Percentiles rank a stretch among this genome's conserved stretches.
Evolutionary conservation across 129 eudicot species (phyloP).

Genomic region (Apium graveolens): DNA sequence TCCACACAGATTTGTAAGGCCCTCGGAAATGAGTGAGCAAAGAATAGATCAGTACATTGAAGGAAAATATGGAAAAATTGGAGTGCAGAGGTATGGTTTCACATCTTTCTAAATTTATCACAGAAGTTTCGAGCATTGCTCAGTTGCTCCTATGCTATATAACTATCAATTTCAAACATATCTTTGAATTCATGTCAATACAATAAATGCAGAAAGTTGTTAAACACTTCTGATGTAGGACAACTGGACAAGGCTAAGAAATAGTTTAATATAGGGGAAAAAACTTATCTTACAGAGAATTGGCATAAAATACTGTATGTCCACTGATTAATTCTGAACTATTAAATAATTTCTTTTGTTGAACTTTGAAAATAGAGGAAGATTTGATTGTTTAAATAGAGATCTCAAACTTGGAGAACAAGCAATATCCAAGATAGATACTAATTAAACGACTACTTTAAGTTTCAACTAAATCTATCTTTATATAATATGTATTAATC

Average conservation of each 20-base stretch:
- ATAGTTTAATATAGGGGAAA: neutral
- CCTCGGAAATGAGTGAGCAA: conserved; percentile 72
- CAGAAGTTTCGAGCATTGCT: neutral
- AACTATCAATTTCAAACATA: neutral
- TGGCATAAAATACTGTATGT: neutral
- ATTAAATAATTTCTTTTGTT: neutral
- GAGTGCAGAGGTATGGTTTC: conserved; percentile 68
- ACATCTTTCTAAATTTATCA: neutral
- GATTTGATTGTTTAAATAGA: neutral
- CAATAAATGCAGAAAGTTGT: neutral
- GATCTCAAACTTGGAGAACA: neutral
- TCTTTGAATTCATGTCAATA: neutral
- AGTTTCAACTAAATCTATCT: neutral
- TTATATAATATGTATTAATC: neutral
- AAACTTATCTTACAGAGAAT: neutral
- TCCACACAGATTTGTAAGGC: conserved; percentile 84
- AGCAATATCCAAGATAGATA: neutral
- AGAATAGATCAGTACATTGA: conserved; percentile 70
- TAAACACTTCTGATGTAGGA: neutral
- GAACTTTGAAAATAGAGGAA: neutral
- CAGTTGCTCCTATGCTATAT: neutral
- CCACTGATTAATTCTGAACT: neutral
- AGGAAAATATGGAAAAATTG: conserved; percentile 84
- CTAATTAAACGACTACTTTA: neutral
- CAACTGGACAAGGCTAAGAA: neutral